These are phyloP conservation scores for Lentinus brumalis DNA, from an alignment of 768 basidiomycete genomes.

Conservation along the genomic window DNA sequence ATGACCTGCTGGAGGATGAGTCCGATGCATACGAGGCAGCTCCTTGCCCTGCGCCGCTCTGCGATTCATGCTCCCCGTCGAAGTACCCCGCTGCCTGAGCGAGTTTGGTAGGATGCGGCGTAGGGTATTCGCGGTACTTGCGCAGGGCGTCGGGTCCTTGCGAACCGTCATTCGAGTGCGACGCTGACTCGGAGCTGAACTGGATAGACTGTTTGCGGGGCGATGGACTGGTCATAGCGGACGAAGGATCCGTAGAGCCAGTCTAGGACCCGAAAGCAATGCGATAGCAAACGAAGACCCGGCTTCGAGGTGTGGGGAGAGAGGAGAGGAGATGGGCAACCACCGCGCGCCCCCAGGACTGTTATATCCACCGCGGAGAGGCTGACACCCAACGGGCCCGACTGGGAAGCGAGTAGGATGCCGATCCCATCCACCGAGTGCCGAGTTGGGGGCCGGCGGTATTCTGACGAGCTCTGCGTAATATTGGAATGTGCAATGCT, in stretches of 20 bases:
- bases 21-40: no score
- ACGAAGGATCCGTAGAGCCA: not conserved
- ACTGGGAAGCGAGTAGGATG: no score
- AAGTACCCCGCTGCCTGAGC: constrained; percentile 11
- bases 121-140: constrained; percentile 11
- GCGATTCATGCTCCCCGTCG: not conserved
- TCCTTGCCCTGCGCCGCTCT: not conserved
- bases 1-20: no score
- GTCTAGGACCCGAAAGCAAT: not conserved
- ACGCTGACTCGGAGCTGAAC: not conserved
- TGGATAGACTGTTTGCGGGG: constrained; percentile 15
- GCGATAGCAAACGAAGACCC: constrained; percentile 1
- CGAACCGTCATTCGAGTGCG: not conserved
- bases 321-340: not conserved
- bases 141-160: not conserved
- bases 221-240: not conserved
- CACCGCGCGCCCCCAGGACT: not conserved
- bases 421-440: no score
- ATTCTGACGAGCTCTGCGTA: not conserved
- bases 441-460: no score
- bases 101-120: constrained; percentile 17
- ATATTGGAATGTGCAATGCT: not conserved
- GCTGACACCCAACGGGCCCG: not conserved
- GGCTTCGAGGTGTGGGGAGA: not conserved
- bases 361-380: not conserved